phyloP scores from a whole-genome alignment of 2,329 filamentous ascomycete genomes.

The Sclerotinia subarctica region DNA sequence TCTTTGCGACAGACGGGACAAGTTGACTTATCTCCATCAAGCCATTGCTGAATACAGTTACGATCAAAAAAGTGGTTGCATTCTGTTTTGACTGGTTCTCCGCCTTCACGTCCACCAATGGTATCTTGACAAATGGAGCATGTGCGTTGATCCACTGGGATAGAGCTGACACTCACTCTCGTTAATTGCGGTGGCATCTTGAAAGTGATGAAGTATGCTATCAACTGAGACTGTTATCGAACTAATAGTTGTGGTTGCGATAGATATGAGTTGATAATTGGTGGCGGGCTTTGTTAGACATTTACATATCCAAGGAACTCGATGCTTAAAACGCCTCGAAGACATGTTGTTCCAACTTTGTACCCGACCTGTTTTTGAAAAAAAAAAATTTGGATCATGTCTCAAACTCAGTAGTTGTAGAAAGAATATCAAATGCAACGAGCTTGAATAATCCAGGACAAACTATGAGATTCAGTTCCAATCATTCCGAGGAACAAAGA shows the following conservation, averaged over 20 bases:
- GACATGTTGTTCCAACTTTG: not conserved
- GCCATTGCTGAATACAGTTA: not conserved
- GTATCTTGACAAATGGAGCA: conserved; percentile 5
- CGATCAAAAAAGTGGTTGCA: conserved; percentile 1
- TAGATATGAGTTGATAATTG: not conserved
- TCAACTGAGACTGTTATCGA: not conserved
- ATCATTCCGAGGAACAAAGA: not conserved
- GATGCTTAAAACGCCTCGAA: not conserved
- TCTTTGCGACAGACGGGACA: conserved; percentile 1
- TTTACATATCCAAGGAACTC: not conserved
- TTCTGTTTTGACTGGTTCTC: not conserved
- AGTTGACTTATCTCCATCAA: not conserved
- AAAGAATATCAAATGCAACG: not conserved
- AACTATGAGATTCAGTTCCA: not conserved
- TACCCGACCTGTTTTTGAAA: not conserved
- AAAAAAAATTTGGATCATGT: not conserved
- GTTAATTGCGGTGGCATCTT: not conserved
- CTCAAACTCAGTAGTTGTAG: not conserved
- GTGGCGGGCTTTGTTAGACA: too few relatives aligned
- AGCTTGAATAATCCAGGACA: not conserved
- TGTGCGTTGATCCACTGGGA: not conserved
- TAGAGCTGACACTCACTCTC: not conserved
- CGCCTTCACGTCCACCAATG: not conserved
- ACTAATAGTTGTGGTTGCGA: not conserved
- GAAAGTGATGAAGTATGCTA: not conserved